Conservation (phyloP, 208 protist species). For the Acanthamoeba royreba region DNA sequence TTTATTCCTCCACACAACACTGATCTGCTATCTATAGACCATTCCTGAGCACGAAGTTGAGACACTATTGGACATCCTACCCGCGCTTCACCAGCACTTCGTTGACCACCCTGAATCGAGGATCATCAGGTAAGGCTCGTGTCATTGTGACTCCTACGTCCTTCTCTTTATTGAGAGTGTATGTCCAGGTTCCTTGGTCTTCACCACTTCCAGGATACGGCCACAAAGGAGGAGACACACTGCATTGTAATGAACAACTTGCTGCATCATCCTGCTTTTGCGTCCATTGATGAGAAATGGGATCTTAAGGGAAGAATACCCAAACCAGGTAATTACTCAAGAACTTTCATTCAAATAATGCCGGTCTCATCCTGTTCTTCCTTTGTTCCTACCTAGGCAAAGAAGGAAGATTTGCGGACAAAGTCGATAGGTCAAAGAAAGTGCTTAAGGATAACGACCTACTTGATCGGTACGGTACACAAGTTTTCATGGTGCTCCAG, state of each 20-base stretch:
- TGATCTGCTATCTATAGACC: not conserved
- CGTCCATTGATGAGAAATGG: conserved; percentile 31
- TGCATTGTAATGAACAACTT: conserved; percentile 40
- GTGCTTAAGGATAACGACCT: conserved; percentile 41
- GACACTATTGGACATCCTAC: conserved; percentile 7
- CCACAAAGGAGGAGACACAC: conserved; percentile 25
- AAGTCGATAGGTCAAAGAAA: not conserved
- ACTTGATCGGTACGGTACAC: not conserved
- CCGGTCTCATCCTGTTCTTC: not conserved
- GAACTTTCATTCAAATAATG: not conserved
- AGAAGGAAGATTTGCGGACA: not conserved
- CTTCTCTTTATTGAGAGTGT: too few relatives aligned
- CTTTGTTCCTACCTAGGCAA: not conserved
- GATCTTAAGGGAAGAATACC: not conserved
- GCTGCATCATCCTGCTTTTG: not conserved
- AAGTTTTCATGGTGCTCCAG: not conserved
- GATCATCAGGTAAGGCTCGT: not conserved
- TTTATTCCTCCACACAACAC: too few relatives aligned
- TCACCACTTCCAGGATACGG: not conserved
- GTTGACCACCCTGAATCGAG: not conserved
- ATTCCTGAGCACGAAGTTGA: conserved; percentile 1
- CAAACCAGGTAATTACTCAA: not conserved
- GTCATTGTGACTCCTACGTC: not conserved
- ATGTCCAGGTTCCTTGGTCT: conserved; percentile 17
- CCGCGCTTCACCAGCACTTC: not conserved